Conservation (phyloP, 1,139 yeast species). For the Geotrichum australiense region DNA sequence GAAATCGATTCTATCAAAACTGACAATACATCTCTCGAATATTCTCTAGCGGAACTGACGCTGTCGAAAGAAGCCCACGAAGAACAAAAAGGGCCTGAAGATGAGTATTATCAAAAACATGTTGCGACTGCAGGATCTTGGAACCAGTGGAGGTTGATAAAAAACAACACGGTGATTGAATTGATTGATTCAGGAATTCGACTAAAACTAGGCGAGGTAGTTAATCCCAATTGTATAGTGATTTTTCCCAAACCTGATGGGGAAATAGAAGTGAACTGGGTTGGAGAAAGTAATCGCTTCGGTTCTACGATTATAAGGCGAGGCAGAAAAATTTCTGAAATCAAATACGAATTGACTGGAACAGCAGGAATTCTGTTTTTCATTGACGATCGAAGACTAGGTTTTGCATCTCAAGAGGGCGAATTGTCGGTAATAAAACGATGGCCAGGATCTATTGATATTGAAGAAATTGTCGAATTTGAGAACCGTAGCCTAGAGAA, state of each 20-base stretch:
- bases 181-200: conserved; percentile 17
- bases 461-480: neutral
- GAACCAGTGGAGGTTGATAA: neutral
- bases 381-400: neutral
- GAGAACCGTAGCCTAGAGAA: conserved; percentile 39
- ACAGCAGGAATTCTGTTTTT: neutral
- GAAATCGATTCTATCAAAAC: neutral
- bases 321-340: neutral
- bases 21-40: neutral
- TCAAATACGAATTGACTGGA: neutral
- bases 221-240: conserved; percentile 22
- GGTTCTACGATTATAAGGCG: conserved; percentile 31
- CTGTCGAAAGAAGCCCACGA: neutral
- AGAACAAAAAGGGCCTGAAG: conserved; percentile 19
- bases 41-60: neutral
- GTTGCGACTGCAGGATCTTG: conserved; percentile 23
- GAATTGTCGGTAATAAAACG: neutral
- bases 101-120: conserved; percentile 21
- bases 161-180: neutral
- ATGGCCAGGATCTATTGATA: neutral
- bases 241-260: conserved; percentile 19
- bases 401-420: neutral
- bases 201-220: neutral
- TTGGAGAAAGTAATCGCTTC: conserved; percentile 29
- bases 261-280: conserved; percentile 25